A percentile compares a stretch with the other conserved stretches of the same genome.
phyloP scores from a whole-genome alignment of 495 filamentous ascomycete species.

The Elasticomyces elasticus region DNA sequence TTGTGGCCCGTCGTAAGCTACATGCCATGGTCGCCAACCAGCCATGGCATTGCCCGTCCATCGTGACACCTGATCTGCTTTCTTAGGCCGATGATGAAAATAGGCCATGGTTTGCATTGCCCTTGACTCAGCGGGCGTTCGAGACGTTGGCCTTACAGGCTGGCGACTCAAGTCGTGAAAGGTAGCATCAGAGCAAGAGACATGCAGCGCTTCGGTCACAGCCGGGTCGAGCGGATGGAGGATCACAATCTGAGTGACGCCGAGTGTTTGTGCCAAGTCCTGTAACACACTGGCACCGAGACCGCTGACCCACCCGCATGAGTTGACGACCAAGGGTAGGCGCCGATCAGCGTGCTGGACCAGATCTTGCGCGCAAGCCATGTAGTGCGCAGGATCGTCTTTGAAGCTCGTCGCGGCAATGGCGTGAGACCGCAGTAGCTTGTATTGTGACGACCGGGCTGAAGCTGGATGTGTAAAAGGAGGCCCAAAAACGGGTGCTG shows the following conservation, averaged over 20 bases:
- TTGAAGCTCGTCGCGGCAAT: slow-evolving; percentile 62
- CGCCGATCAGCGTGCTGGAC: not conserved
- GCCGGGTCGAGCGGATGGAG: slow-evolving; percentile 37
- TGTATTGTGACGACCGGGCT: slow-evolving; percentile 27
- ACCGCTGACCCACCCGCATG: slow-evolving; percentile 73
- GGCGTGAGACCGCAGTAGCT: slow-evolving; percentile 55
- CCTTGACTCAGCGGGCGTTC: slow-evolving; percentile 58
- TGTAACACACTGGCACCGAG: slow-evolving; percentile 60
- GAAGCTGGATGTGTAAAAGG: slow-evolving; percentile 60
- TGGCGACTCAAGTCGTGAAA: slow-evolving; percentile 9
- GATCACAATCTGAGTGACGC: slow-evolving; percentile 54
- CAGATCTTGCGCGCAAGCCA: slow-evolving; percentile 30
- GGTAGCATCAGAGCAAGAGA: not conserved
- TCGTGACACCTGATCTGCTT: slow-evolving; percentile 34
- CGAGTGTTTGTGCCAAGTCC: slow-evolving; percentile 51
- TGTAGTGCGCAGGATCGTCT: slow-evolving; percentile 60
- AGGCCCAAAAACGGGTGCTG: slow-evolving; percentile 57
- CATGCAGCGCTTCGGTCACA: slow-evolving; percentile 5
- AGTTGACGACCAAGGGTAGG: slow-evolving; percentile 67
- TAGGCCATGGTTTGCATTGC: slow-evolving; percentile 76
- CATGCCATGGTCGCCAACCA: slow-evolving; percentile 41
- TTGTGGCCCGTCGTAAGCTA: slow-evolving; percentile 43
- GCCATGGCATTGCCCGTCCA: slow-evolving; percentile 45
- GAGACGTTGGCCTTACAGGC: slow-evolving; percentile 22
- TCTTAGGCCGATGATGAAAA: slow-evolving; percentile 37